phyloP scores from a whole-genome alignment of 345 rosid species.

The Euphorbia lathyris region DNA sequence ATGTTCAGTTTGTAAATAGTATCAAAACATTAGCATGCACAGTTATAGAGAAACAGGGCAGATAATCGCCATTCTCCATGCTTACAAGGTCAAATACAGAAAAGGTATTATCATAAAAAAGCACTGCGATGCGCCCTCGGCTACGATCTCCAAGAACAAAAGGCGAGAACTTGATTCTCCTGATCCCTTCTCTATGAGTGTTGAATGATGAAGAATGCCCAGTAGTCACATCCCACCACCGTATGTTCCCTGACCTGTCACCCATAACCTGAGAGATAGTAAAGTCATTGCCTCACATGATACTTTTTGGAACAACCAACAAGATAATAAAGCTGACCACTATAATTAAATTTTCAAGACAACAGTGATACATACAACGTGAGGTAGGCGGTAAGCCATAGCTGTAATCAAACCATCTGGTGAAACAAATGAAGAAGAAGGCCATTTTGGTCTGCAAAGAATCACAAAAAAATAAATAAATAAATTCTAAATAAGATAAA shows the following conservation, averaged over 20 bases:
- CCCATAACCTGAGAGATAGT: conserved; percentile 59
- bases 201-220: conserved; percentile 95
- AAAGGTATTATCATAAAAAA: conserved; percentile 91
- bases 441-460: conserved; percentile 93
- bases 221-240: conserved; percentile 99
- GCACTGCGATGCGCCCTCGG: conserved; percentile 94
- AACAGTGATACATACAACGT: conserved; percentile 64
- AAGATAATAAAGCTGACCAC: conserved; percentile 8
- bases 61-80: conserved; percentile 13
- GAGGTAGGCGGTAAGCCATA: conserved; percentile 96
- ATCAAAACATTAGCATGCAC: conserved; percentile 1
- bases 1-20: neutral
- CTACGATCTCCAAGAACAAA: conserved; percentile 88
- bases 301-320: conserved; percentile 20
- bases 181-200: conserved; percentile 86
- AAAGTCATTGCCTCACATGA: conserved; percentile 20
- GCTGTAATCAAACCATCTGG: conserved; percentile 94
- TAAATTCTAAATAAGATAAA: neutral
- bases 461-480: conserved; percentile 21
- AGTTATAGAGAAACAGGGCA: conserved; percentile 6
- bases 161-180: conserved; percentile 95
- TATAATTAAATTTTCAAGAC: conserved; percentile 3
- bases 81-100: conserved; percentile 94
- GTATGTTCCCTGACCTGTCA: conserved; percentile 80
- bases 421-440: conserved; percentile 89